Conservation (phyloP, 192 early-diverging fungal species). For the Gaertneriomyces sp. region DNA sequence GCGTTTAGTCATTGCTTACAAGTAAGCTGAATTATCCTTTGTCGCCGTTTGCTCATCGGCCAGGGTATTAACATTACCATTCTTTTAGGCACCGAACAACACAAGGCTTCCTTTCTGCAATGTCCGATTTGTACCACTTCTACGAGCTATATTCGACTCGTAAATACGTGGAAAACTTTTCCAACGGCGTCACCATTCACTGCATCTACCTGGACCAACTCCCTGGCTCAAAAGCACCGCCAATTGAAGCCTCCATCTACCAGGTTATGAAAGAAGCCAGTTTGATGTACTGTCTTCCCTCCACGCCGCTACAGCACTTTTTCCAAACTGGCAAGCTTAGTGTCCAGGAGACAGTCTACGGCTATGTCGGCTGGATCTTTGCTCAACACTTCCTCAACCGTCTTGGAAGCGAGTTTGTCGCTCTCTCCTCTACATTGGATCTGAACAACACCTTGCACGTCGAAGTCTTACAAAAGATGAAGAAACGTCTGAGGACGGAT, state of each 20-base stretch:
- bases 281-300: conserved; percentile 93
- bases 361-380: conserved; percentile 96
- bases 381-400: conserved; percentile 98
- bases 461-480: conserved; percentile 93
- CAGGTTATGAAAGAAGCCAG: conserved; percentile 97
- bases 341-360: conserved; percentile 93
- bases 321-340: conserved; percentile 88
- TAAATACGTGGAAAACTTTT: conserved; percentile 99
- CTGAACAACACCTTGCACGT: conserved; percentile 74
- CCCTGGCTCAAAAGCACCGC: conserved; percentile 70
- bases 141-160: conserved; percentile 93
- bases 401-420: conserved; percentile 88
- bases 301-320: conserved; percentile 88
- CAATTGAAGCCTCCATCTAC: conserved; percentile 83
- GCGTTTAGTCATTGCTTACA: conserved; percentile 84
- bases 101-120: conserved; percentile 88
- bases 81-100: conserved; percentile 80
- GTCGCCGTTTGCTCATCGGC: not conserved
- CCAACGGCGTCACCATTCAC: conserved; percentile 95
- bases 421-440: conserved; percentile 81
- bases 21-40: conserved; percentile 28
- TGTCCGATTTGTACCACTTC: conserved; percentile 98
- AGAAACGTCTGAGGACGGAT: conserved; percentile 94
- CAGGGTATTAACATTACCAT: not conserved
- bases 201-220: conserved; percentile 85